Conservation (phyloP, 139 green algal genomes). For the Dunaliella sp. region DNA sequence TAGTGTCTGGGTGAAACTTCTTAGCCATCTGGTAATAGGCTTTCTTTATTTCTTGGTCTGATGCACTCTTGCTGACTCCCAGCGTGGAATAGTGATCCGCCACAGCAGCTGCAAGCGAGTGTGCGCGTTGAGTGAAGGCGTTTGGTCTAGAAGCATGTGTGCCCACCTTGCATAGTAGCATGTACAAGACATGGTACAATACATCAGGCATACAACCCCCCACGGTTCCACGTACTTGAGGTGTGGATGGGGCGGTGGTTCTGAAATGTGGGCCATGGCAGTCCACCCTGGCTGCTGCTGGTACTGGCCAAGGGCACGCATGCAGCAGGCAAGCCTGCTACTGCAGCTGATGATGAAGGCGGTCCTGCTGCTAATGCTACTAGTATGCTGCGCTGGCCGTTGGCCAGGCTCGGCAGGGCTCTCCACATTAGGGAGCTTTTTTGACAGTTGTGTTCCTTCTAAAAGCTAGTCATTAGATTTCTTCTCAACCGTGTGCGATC, state of each 20-base stretch:
- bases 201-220: neutral
- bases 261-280: neutral
- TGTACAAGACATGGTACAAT: neutral
- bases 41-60: conserved; percentile 87
- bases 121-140: too few species aligned
- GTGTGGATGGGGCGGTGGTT: neutral
- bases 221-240: neutral
- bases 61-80: conserved; percentile 55
- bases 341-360: conserved; percentile 7
- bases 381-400: neutral
- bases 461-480: too few species aligned
- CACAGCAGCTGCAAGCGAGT: neutral
- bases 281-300: neutral
- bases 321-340: neutral
- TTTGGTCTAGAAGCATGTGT: too few species aligned
- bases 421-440: neutral
- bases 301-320: neutral
- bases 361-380: neutral
- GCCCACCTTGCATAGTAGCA: too few species aligned
- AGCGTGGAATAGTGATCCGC: conserved; percentile 78
- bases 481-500: too few species aligned
- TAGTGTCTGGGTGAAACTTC: conserved; percentile 91
- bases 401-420: conserved; percentile 50
- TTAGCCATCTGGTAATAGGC: conserved; percentile 89
- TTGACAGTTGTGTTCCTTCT: too few species aligned